A percentile compares a stretch with the other conserved stretches of the same genome.
Conservation (phyloP, 164 flowering plant genomes). For the grape (Vitis vinifera) region ASM3070453v1 NC_081814.1:2083001-2083500, state of each 20-base stretch:
- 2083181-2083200: background rate
- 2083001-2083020: slow-evolving; percentile 5
- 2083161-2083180: slow-evolving; percentile 59
- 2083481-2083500: too few relatives aligned
- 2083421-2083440: too few relatives aligned
- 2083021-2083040: slow-evolving; percentile 15
- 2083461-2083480: too few relatives aligned
- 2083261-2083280: background rate
- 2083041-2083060: slow-evolving; percentile 20
- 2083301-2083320: too few relatives aligned
- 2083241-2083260: background rate
- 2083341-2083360: too few relatives aligned
- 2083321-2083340: too few relatives aligned
- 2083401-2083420: background rate
- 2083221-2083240: background rate
- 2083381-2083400: too few relatives aligned
- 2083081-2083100: slow-evolving; percentile 82
- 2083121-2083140: slow-evolving; percentile 56
- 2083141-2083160: slow-evolving; percentile 67
- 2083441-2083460: too few relatives aligned
- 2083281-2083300: background rate
- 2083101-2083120: slow-evolving; percentile 61
- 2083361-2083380: too few relatives aligned
- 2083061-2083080: slow-evolving; percentile 66
- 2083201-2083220: too few relatives aligned